Conservation (phyloP, 495 filamentous ascomycete genomes). For the Daldinia childiae region DNA sequence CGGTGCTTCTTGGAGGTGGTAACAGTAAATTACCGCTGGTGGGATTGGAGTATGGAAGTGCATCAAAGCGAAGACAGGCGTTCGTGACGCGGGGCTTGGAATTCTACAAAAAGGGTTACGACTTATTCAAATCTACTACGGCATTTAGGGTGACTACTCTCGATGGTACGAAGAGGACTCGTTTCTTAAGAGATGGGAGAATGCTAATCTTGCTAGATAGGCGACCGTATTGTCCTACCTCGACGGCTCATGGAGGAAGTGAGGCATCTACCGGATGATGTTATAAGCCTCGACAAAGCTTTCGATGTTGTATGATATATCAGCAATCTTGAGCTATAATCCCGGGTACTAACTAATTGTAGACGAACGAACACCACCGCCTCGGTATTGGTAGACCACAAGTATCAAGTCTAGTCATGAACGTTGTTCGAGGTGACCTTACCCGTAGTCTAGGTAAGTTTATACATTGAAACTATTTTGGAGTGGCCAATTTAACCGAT, state of each 20-base stretch:
- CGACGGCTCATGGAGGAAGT: conserved; percentile 49
- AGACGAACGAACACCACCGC: conserved; percentile 33
- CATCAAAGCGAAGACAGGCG: conserved; percentile 48
- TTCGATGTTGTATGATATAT: conserved; percentile 37
- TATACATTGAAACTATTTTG: neutral
- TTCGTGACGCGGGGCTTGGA: conserved; percentile 40
- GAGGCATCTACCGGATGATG: conserved; percentile 50
- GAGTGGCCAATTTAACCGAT: neutral
- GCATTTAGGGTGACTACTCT: conserved; percentile 47
- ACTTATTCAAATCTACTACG: conserved; percentile 48
- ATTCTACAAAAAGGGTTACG: conserved; percentile 49
- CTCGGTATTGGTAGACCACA: conserved; percentile 13
- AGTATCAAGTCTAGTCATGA: conserved; percentile 14
- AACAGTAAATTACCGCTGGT: conserved; percentile 43
- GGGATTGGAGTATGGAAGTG: conserved; percentile 43
- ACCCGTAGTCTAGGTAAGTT: conserved; percentile 34
- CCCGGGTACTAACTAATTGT: conserved; percentile 7
- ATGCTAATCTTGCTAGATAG: conserved; percentile 18
- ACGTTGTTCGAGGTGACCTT: conserved; percentile 28
- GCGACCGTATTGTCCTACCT: conserved; percentile 46
- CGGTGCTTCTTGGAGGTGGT: conserved; percentile 20
- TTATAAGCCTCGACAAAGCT: conserved; percentile 49
- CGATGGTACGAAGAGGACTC: conserved; percentile 32
- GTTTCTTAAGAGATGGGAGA: neutral
- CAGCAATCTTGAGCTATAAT: neutral